These are phyloP conservation scores for Ceratocystis smalleyi DNA, from an alignment of 2,329 filamentous ascomycete species.

Conservation along the genomic window DNA sequence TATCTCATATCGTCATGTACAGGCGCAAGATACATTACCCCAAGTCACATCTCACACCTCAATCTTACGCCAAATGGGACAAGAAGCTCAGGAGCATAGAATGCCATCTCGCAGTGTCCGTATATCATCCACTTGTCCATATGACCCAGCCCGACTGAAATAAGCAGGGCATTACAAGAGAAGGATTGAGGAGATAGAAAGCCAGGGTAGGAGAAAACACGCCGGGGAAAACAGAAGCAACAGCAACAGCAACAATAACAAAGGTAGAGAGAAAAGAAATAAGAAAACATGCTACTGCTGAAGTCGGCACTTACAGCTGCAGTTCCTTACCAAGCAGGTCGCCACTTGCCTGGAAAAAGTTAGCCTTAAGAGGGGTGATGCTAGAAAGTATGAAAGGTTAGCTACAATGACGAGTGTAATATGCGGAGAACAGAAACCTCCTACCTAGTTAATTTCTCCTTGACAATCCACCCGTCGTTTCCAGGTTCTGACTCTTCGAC, in stretches of 20 bases:
- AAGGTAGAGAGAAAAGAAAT: constrained; percentile 9
- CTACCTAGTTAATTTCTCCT: constrained; percentile 72
- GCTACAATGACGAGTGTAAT: neutral
- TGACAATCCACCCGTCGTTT: constrained; percentile 86
- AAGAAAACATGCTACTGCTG: constrained; percentile 6
- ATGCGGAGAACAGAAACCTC: constrained; percentile 22
- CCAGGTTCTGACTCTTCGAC: constrained; percentile 66
- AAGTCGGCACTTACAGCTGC: constrained; percentile 54
- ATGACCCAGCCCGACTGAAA: neutral
- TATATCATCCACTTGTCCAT: neutral
- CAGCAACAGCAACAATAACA: constrained; percentile 10
- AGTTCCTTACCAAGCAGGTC: constrained; percentile 55
- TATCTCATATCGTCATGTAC: constrained; percentile 9
- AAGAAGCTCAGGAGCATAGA: neutral
- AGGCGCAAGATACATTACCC: constrained; percentile 1
- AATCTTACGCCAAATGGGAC: neutral
- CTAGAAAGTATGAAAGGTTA: constrained; percentile 30
- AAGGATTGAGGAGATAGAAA: neutral
- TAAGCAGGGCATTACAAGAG: neutral
- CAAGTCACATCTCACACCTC: neutral
- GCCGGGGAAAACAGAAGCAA: neutral
- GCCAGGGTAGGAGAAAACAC: neutral
- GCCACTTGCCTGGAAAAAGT: constrained; percentile 65
- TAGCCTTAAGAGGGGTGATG: constrained; percentile 79
- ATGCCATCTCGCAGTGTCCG: neutral